Evolutionary conservation across 2,329 filamentous ascomycete genomes (phyloP).

Genomic region (Nemania sp.): DNA sequence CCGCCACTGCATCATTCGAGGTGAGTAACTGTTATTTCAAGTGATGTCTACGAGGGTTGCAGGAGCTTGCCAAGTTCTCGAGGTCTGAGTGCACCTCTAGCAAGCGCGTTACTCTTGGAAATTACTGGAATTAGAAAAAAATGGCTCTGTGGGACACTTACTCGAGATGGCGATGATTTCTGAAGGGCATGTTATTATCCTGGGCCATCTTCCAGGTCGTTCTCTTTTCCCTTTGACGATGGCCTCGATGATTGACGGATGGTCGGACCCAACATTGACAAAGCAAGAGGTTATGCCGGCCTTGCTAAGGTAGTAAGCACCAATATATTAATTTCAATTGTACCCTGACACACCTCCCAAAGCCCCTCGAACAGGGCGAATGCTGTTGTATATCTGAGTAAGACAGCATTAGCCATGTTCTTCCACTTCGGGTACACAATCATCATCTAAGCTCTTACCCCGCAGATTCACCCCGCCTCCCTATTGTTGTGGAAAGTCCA

Average conservation of each 20-base stretch:
- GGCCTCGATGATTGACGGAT: conserved; percentile 61
- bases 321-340: background rate
- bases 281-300: conserved; percentile 58
- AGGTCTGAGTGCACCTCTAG: too few species aligned
- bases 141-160: too few species aligned
- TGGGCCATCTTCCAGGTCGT: conserved; percentile 63
- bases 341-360: conserved; percentile 58
- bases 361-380: conserved; percentile 75
- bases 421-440: conserved; percentile 41
- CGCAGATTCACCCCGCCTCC: background rate
- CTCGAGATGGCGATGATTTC: conserved; percentile 75
- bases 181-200: conserved; percentile 65
- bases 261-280: conserved; percentile 59
- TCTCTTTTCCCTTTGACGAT: conserved; percentile 74
- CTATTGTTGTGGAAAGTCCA: too few species aligned
- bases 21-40: too few species aligned
- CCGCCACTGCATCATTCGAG: conserved; percentile 54
- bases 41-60: too few species aligned
- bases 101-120: too few species aligned
- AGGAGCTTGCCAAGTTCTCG: too few species aligned
- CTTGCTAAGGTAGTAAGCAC: conserved; percentile 30
- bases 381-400: conserved; percentile 61
- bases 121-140: too few species aligned
- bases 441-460: conserved; percentile 58
- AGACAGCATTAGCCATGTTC: conserved; percentile 28